These are phyloP conservation scores for Chionographis japonica DNA, from an alignment of 106 monocot genomes.

Conservation along the genomic window DNA sequence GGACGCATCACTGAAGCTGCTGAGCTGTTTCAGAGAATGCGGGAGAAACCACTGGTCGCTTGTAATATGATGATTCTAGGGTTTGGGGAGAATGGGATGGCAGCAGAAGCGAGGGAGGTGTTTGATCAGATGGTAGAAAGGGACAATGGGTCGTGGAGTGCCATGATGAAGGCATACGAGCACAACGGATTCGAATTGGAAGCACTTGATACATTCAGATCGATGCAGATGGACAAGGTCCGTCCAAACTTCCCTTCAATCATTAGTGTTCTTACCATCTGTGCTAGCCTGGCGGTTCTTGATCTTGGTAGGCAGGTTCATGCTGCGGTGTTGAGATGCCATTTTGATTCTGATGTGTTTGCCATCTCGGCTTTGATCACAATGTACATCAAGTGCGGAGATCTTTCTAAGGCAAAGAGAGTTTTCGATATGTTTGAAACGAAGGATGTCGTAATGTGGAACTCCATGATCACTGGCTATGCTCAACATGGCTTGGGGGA, in stretches of 20 bases:
- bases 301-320: slow-evolving; percentile 69
- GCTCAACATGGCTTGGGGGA: slow-evolving; percentile 77
- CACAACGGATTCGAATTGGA: slow-evolving; percentile 54
- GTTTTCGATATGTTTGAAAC: slow-evolving; percentile 41
- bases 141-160: slow-evolving; percentile 69
- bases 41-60: slow-evolving; percentile 28
- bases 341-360: slow-evolving; percentile 48
- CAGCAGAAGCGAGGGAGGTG: slow-evolving; percentile 36
- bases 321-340: slow-evolving; percentile 35
- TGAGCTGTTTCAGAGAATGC: slow-evolving; percentile 50
- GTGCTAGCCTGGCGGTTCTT: slow-evolving; percentile 55
- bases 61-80: slow-evolving; percentile 83
- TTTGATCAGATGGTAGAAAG: slow-evolving; percentile 46
- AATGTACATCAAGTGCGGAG: slow-evolving; percentile 69
- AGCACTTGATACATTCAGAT: slow-evolving; percentile 38
- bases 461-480: slow-evolving; percentile 77
- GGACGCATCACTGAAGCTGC: slow-evolving; percentile 44
- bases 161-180: slow-evolving; percentile 67
- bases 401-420: slow-evolving; percentile 39
- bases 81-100: slow-evolving; percentile 52
- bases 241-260: slow-evolving; percentile 42
- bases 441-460: slow-evolving; percentile 77
- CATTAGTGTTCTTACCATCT: slow-evolving; percentile 55
- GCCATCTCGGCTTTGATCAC: slow-evolving; percentile 61
- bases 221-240: slow-evolving; percentile 47